Evolutionary conservation across 2,329 filamentous ascomycete species (phyloP), one percentile per base, ranked within the genome.

Genomic region (Penicillium vulpinum): DNA sequence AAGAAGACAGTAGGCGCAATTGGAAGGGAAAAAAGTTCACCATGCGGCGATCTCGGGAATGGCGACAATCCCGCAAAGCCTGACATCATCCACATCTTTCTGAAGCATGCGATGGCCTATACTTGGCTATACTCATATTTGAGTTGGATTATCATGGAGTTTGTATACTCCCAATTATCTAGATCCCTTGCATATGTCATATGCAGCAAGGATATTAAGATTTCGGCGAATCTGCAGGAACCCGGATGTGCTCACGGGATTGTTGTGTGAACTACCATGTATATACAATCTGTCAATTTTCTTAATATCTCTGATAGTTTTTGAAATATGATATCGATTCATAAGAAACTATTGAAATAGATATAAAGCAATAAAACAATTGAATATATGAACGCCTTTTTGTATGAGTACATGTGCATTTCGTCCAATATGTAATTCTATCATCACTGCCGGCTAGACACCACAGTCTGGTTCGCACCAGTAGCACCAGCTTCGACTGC

Each of bases 61-160:
- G 60, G 62, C 62, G 64, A 65, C 46, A 65, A 38, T 60, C 47
- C 28, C 65, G 50, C 53, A 56, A 10, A 41, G 38, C 51, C 52
- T 67, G 61, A 67, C 65, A 67, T 67, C 64, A 67, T 67, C 41
- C 22, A 9, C 5, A n/a, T 21, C 11, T 5, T 28, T 28, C 18
- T 11, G 36, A 29, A 9, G 51, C 11, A 44, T 28, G 18, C 31
- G 24, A 38, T 29, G 5, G 11, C 22, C 43, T 31, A 45, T 31
- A 45, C 5, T 31, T 3, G n/a, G 28, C 16, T 33, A 31, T 24
- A 26, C 18, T 43, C 16, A 28, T 48, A 18, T 33, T 31, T n/a
- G n/a, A 18, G 15, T n/a, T 7, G 5, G 4, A 7, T 35, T 24
- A 3, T 9, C 11, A 7, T 7, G 15, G 3, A 35, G 4, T n/a